These are phyloP conservation scores for Pontederia paniculata DNA, from an alignment of 176 grass and related monocot species.

Conservation along the genomic window DNA sequence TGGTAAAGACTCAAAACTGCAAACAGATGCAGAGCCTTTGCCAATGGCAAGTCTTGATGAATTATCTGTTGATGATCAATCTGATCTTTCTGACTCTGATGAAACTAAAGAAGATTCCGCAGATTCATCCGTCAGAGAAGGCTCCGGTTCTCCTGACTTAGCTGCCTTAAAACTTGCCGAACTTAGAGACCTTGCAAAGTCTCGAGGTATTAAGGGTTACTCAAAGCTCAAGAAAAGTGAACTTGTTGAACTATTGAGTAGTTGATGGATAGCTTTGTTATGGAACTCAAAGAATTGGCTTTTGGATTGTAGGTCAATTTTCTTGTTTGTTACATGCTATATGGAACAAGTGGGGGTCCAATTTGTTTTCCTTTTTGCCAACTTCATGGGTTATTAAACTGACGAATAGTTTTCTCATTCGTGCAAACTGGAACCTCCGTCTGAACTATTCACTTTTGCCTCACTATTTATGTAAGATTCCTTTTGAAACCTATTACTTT, in stretches of 20 bases:
- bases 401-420: no score
- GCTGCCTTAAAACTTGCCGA: conserved; percentile 47
- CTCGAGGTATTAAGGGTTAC: conserved; percentile 53
- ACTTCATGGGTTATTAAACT: no score
- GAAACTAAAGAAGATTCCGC: conserved; percentile 8
- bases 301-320: no score
- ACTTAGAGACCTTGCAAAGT: conserved; percentile 54
- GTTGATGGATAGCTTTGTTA: background rate
- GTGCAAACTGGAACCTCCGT: no score
- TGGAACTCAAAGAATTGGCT: no score
- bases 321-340: no score
- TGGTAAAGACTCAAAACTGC: conserved; percentile 20
- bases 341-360: no score
- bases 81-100: conserved; percentile 7
- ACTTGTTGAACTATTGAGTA: conserved; percentile 39
- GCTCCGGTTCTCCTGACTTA: conserved; percentile 24
- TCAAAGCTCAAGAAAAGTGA: conserved; percentile 72
- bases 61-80: conserved; percentile 29
- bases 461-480: no score
- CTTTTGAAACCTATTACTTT: no score
- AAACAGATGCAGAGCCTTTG: conserved; percentile 17
- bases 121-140: conserved; percentile 8
- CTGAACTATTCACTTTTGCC: no score
- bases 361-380: no score
- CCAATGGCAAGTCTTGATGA: conserved; percentile 22